These are phyloP conservation scores for Scytalidium lignicola DNA, from an alignment of 2,329 filamentous ascomycete genomes.

Conservation along the genomic window DNA sequence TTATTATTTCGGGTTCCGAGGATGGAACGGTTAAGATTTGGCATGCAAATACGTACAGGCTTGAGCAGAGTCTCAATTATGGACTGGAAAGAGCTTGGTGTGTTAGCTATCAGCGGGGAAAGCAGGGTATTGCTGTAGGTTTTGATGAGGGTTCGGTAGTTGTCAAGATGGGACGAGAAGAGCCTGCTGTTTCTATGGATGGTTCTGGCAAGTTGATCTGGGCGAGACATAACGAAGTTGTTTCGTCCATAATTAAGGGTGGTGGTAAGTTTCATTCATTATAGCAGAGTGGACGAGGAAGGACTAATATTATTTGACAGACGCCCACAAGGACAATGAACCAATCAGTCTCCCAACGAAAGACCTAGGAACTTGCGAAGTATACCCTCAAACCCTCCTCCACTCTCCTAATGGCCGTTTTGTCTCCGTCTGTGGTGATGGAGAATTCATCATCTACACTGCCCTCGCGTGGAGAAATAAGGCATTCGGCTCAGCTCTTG, in stretches of 20 bases:
- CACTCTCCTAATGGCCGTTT: conserved; percentile 96
- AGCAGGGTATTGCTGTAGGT: conserved; percentile 90
- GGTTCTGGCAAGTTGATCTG: conserved; percentile 92
- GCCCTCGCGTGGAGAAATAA: conserved; percentile 96
- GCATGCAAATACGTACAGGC: conserved; percentile 95
- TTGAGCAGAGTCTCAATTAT: conserved; percentile 95
- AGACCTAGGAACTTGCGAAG: conserved; percentile 91
- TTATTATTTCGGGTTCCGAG: conserved; percentile 97
- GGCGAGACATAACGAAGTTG: conserved; percentile 91
- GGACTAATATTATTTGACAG: conserved; percentile 37
- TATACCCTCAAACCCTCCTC: conserved; percentile 89
- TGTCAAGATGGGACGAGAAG: conserved; percentile 94
- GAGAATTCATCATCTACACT: conserved; percentile 98
- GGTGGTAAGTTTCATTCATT: conserved; percentile 45
- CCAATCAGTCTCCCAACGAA: conserved; percentile 85
- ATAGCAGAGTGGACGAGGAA: not conserved
- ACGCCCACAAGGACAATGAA: conserved; percentile 83
- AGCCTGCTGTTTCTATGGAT: conserved; percentile 98
- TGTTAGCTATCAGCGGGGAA: conserved; percentile 89
- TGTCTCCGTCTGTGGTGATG: conserved; percentile 86
- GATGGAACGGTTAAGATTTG: conserved; percentile 97
- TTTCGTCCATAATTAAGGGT: conserved; percentile 92
- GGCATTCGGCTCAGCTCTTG: conserved; percentile 88
- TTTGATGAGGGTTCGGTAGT: conserved; percentile 98
- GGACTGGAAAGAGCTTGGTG: conserved; percentile 96